Evolutionary conservation across 495 filamentous ascomycete genomes (phyloP), one percentile per base, ranked within the genome.

Genomic region (Aspergillus ostianus): DNA sequence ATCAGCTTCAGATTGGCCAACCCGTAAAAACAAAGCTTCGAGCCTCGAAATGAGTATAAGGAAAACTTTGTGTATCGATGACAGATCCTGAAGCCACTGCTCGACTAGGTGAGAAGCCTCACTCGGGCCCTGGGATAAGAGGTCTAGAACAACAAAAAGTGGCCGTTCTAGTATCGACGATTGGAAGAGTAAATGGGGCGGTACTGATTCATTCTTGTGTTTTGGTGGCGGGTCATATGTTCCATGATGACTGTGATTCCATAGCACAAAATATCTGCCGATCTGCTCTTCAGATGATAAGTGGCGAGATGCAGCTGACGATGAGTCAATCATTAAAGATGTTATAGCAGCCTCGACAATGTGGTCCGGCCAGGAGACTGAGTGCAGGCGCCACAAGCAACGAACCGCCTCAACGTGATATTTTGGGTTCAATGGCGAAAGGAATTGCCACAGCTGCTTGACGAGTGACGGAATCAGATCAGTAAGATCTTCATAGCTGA

Each of bases 341-440:
- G 90, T 85, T 52, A 96, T 87, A 5, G 90, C 84, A 41, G 90
- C 90, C 73, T 97, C 93, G 17, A 96, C 84, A 26, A 80, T 71
- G 62, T 84, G 79, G 56, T 81, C 76, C n/a, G 75, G 69, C 61
- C 74, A 77, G 30, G 85, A 82, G 9, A 84, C 82, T 0, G 84
- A 84, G 64, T 98, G 91, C 47, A 98, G 74, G 52, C 89, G 84
- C 89, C 93, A 95, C 15, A 98, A 73, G 61, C 85, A 89, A 52
- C 90, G 88, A 50, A 95, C 90, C 36, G 91, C 86, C 71, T 98
- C 93, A 21, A 98, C 91, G 69, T 96, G 94, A 63, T 93, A 93
- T 67, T 95, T 95, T 0, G 92, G 93, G 57, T 86, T 87, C 19
- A 87, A 75, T 21, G 90, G 87, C 0, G 91, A 90, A 36, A 97